Base-by-base conservation (phyloP, 2,329 filamentous ascomycete species). In the Cladobotryum mycophilum region DNA sequence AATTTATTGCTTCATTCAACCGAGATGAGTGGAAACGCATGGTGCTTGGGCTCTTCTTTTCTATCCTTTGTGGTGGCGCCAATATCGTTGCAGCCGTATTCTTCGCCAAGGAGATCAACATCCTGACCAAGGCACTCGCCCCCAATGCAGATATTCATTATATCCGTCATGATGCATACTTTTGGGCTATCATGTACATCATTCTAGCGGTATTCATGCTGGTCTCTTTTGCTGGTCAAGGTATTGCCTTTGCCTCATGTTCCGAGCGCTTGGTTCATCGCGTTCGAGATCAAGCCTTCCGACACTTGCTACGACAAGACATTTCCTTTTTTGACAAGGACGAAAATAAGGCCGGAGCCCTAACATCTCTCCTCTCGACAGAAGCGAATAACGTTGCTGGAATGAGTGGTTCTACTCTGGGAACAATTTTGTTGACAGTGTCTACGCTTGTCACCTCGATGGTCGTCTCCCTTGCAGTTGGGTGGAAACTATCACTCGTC, bases 271-370 rank as follows among this genome's bases (percentile, higher is more conserved):
- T 97, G 20, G 80, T 96, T 49, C 88, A 89, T 64, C 84, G 89
- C 17, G 89, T 92, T 1, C 82, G 93, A 59, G 84, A 93, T 66
- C 76, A 76, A 51, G 87, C 90, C 6, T 96, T 99, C 74, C 80
- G 91, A 33, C 78, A 85, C 20, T 89, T 97, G 73, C 81, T 97
- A 47, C 87, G 91, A 56, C 92, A 97, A 68, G 93, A 97, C 56
- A 91, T 97, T 52, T 75, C 83, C 25, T 97, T 91, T 68, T 99
- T 96, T 60, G 93, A 97, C 67, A 78, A 77, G 41, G 88, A 95
- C 56, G 86, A 93, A 66, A 95, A 97, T 66, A 90, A 87, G 6
- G 85, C 89, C 6, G 93, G 93, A 57, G 86, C 90, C 1, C 73
- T 99, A 60, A 96, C 90, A 0, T 89, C 87, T 0, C 93, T 95